These are phyloP conservation scores for Byssochlamys sp. DNA, from an alignment of 2,329 filamentous ascomycete species.

Conservation along the genomic window DNA sequence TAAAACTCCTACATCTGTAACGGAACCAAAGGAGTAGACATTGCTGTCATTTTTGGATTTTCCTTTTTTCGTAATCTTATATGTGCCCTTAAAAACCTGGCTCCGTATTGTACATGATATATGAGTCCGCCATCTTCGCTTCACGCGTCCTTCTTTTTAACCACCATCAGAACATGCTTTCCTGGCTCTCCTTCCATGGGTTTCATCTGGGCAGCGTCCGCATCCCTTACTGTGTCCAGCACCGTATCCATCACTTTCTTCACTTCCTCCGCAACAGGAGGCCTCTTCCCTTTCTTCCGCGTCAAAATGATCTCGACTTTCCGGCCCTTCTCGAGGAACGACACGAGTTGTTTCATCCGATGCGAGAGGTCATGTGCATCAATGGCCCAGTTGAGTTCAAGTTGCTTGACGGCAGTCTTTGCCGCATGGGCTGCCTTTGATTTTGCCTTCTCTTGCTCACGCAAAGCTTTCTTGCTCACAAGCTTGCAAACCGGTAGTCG, in stretches of 20 bases:
- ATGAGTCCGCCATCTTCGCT: neutral
- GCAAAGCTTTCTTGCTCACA: constrained; percentile 48
- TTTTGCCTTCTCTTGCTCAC: constrained; percentile 34
- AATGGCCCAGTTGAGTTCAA: constrained; percentile 90
- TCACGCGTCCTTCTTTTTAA: constrained; percentile 22
- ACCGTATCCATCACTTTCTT: constrained; percentile 48
- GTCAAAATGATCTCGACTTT: constrained; percentile 65
- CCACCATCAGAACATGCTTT: constrained; percentile 26
- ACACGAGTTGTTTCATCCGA: constrained; percentile 55
- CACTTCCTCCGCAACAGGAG: constrained; percentile 53
- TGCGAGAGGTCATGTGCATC: constrained; percentile 64
- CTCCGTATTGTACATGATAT: neutral
- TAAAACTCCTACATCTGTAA: neutral
- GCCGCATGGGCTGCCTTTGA: constrained; percentile 29
- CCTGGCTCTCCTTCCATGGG: constrained; percentile 35
- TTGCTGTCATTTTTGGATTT: neutral
- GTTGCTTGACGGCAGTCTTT: constrained; percentile 51
- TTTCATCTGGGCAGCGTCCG: constrained; percentile 32
- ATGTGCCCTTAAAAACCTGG: neutral
- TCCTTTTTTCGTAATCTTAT: neutral
- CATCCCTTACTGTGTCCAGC: constrained; percentile 34
- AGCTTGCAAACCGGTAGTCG: constrained; percentile 60
- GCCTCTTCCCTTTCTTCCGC: constrained; percentile 54
- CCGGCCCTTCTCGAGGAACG: constrained; percentile 64
- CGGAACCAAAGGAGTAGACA: neutral